phyloP scores from a whole-genome alignment of 306 rosid genomes.

The Canavalia ensiformis region DNA sequence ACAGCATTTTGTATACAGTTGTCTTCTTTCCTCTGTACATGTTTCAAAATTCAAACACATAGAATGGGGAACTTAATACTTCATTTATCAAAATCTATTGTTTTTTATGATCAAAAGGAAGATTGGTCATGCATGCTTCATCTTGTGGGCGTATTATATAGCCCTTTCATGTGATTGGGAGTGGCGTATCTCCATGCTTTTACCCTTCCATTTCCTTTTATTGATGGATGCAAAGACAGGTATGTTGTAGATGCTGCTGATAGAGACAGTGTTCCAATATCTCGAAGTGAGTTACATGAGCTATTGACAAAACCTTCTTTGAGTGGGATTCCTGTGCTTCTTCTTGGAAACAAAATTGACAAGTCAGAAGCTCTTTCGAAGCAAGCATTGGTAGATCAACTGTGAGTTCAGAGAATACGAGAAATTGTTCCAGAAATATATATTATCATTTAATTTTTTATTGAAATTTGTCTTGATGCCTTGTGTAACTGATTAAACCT shows the following conservation, averaged over 20 bases:
- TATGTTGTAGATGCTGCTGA: constrained; percentile 96
- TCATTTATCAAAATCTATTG: constrained; percentile 7
- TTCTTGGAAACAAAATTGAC: constrained; percentile 95
- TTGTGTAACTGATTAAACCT: constrained; percentile 22
- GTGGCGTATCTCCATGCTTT: constrained; percentile 12
- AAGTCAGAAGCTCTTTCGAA: constrained; percentile 94
- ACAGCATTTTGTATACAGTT: constrained; percentile 4
- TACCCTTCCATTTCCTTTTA: constrained; percentile 35
- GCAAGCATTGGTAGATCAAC: constrained; percentile 87
- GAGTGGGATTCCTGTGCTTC: constrained; percentile 78
- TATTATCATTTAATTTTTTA: background rate
- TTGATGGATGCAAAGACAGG: constrained; percentile 58
- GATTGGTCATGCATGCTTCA: background rate
- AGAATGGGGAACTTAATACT: constrained; percentile 12
- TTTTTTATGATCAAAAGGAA: constrained; percentile 18
- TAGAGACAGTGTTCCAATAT: constrained; percentile 87
- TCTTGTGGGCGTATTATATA: background rate
- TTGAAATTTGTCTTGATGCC: constrained; percentile 37
- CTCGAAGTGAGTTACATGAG: constrained; percentile 88
- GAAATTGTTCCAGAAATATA: constrained; percentile 16
- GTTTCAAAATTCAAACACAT: constrained; percentile 25
- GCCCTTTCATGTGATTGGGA: constrained; percentile 24
- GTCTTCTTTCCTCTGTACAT: constrained; percentile 16
- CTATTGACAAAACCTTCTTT: constrained; percentile 83
- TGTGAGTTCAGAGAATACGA: constrained; percentile 64